Evolutionary conservation across 192 early-diverging fungal species (phyloP).

Genomic region (Glomus cerebriforme): DNA sequence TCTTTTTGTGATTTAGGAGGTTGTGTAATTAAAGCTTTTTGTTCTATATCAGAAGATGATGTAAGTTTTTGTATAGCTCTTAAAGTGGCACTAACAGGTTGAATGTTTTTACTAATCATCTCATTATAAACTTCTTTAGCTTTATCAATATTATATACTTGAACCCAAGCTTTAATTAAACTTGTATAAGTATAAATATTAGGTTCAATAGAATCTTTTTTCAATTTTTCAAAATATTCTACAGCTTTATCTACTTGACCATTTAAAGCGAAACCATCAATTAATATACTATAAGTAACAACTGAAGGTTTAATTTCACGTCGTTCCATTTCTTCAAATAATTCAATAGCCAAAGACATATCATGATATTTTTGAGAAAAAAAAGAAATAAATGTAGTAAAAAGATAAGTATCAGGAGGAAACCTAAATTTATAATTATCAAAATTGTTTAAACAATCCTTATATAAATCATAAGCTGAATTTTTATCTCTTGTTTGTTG

Average conservation of each 20-base stretch:
- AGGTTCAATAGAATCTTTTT: constrained; percentile 21
- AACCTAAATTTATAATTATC: neutral
- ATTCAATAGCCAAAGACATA: constrained; percentile 30
- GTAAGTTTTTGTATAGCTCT: neutral
- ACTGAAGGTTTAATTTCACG: constrained; percentile 34
- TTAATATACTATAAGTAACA: constrained; percentile 40
- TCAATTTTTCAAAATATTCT: constrained; percentile 32
- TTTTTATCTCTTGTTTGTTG: neutral
- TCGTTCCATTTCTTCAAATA: constrained; percentile 40
- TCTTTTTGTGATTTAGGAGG: neutral
- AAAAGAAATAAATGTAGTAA: constrained; percentile 42
- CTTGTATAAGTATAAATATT: constrained; percentile 42
- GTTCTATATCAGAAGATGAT: neutral
- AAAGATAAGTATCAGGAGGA: constrained; percentile 20
- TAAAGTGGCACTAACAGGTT: constrained; percentile 22
- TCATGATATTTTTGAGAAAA: constrained; percentile 37
- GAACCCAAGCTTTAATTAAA: constrained; percentile 43
- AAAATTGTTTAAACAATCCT: neutral
- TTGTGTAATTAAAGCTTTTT: neutral
- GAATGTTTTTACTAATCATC: constrained; percentile 29
- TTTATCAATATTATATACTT: constrained; percentile 34
- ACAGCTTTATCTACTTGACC: constrained; percentile 35
- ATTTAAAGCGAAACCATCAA: constrained; percentile 43
- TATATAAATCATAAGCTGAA: neutral
- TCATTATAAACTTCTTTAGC: constrained; percentile 37